Conservation (phyloP, 805 yeast genomes). For the Spathaspora passalidarum region DNA sequence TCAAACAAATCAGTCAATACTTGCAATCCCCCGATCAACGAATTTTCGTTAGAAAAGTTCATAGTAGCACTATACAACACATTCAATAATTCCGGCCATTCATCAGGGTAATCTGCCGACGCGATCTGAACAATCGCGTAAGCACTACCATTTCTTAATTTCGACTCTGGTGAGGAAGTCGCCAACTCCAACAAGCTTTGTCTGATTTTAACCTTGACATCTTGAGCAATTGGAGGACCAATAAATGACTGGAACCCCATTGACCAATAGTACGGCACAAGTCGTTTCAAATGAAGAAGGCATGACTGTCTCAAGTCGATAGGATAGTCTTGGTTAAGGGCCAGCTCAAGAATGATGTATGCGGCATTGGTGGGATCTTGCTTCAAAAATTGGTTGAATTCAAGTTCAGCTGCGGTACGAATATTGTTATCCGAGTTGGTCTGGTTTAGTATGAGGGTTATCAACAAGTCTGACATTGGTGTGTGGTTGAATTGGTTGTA, state of each 20-base stretch:
- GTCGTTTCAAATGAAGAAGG: constrained; percentile 61
- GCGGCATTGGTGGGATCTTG: constrained; percentile 50
- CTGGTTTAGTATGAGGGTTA: constrained; percentile 18
- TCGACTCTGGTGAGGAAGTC: constrained; percentile 44
- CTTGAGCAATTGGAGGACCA: constrained; percentile 61
- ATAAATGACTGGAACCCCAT: constrained; percentile 72
- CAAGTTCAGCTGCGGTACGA: constrained; percentile 53
- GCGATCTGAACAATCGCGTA: constrained; percentile 82
- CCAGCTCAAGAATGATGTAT: constrained; percentile 40
- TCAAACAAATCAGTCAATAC: constrained; percentile 77
- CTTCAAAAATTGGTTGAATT: constrained; percentile 40
- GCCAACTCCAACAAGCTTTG: constrained; percentile 47
- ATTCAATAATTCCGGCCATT: constrained; percentile 76
- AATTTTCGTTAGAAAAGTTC: constrained; percentile 23
- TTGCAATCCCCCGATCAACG: constrained; percentile 52
- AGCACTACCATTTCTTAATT: constrained; percentile 63
- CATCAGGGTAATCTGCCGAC: constrained; percentile 89
- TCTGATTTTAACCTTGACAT: constrained; percentile 52
- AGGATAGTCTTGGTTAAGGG: constrained; percentile 25
- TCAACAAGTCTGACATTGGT: constrained; percentile 7
- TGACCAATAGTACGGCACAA: constrained; percentile 77
- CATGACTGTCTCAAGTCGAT: constrained; percentile 56
- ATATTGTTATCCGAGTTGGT: constrained; percentile 46
- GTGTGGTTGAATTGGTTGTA: too few relatives aligned
- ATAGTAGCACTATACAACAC: constrained; percentile 43